Percentiles rank a stretch among this genome's conserved stretches.
These are phyloP conservation scores for Dissophora ornata DNA, from an alignment of 192 early-diverging fungal species.

Conservation along the genomic window DNA sequence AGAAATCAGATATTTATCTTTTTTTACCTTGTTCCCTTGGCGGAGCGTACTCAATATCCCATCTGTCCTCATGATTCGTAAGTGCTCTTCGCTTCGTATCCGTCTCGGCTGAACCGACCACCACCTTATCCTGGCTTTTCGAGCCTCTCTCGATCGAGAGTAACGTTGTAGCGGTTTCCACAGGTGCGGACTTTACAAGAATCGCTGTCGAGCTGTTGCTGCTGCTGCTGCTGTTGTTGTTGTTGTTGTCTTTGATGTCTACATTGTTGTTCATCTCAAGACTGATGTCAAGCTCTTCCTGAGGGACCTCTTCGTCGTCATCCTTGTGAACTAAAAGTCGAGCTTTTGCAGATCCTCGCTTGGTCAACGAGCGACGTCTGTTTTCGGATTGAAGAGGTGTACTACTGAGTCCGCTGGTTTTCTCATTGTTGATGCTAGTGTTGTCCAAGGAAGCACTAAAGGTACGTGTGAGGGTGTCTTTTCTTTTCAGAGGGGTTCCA, in stretches of 20 bases:
- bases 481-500: constrained; percentile 5
- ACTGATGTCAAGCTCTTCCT: neutral
- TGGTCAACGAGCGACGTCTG: constrained; percentile 34
- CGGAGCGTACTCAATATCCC: constrained; percentile 47
- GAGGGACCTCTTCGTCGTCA: neutral
- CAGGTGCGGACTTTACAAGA: constrained; percentile 15
- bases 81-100: constrained; percentile 41
- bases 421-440: constrained; percentile 3
- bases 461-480: constrained; percentile 24
- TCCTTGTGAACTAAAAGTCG: constrained; percentile 36
- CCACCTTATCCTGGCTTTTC: constrained; percentile 34
- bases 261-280: neutral
- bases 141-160: constrained; percentile 37
- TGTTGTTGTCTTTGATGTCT: neutral
- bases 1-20: neutral
- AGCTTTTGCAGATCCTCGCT: constrained; percentile 43
- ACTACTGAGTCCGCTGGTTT: neutral
- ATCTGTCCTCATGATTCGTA: constrained; percentile 24
- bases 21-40: constrained; percentile 26
- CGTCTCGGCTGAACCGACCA: constrained; percentile 29
- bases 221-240: neutral
- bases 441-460: constrained; percentile 31
- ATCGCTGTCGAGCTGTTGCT: neutral
- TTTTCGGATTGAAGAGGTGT: neutral
- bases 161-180: constrained; percentile 33